Base-by-base conservation (phyloP, 2,329 filamentous ascomycete species). In the Neoarthrinium moseri region DNA sequence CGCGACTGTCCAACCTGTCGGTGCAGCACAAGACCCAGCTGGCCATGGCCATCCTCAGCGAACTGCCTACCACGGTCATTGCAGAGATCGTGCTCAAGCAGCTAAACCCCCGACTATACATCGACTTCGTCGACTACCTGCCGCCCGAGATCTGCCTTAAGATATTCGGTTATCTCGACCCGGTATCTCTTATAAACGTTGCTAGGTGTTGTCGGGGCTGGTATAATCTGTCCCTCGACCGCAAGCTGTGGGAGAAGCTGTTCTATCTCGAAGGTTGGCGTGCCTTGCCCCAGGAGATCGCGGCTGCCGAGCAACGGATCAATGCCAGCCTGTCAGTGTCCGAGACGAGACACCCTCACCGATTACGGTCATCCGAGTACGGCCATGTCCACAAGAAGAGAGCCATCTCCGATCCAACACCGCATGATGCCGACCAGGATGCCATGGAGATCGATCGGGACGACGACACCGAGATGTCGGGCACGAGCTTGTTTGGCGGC, bases 101-200 rank as follows among this genome's bases (percentile, higher is more conserved):
- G 52, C 72, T 96, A 15, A 87, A 85, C 51, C 89, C 91, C 4
- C 79, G 91, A 43, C 83, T 97, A 3, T 91, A 96, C 66, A 92
- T 96, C 69, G 89, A 99, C 68, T 96, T 96, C 45, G 83, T 96
- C 33, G 74, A 82, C 52, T 84, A 89, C 58, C 80, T 99, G 1
- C 94, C 94, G 0, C 83, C 89, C 21, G 94, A 99, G 65, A 87
- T 99, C 57, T 95, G 90, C 50, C 84, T 94, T 35, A 87, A 95
- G 59, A 86, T 97, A 35, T 84, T 99, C 34, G 85, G 87, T 13
- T 94, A 91, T 60, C 83, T 99, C 40, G 87, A 91, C 45, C 87
- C 91, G 1, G 65, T 83, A 22, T 94, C 91, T 1, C 75, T 99
- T 30, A 76, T 97, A 46, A 83, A 81, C 40, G 88, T 91, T 3